Evolutionary conservation across 768 basidiomycete genomes (phyloP), one percentile per base, ranked within the genome.

Genomic region (Lentinus brumalis): DNA sequence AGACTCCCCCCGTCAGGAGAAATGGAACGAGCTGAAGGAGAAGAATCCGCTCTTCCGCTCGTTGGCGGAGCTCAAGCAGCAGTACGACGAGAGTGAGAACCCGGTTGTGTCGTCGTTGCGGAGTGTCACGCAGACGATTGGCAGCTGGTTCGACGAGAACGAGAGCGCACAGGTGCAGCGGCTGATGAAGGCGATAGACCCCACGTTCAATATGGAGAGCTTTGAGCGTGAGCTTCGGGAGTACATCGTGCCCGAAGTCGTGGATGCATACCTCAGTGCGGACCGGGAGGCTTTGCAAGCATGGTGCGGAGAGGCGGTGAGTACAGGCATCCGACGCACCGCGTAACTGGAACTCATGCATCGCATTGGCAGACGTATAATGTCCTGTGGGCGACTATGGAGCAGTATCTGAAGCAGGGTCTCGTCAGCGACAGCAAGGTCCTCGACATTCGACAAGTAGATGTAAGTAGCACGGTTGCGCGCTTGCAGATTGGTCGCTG

Each of bases 371-470:
- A 96, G 94, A 96, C 96, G 6, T 98, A 95, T 72, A 97, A 96
- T 66, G 94, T 98, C n/a, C 81, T 98, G 4, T 96, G 96, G 91
- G 96, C 96, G 7, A 96, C 95, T 7, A 92, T 99, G 86, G 94
- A 96, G 66, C 89, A 92, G 67, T 98, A 94, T 72, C 83, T 96
- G 51, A 83, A 85, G 40, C 94, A 96, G 70, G 95, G 96, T 2
- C 82, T 98, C 29, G 79, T 96, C 65, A 93, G 92, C 65, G 94
- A 96, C 70, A 94, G 92, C 74, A 94, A 93, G 70, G 91, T 97
- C 18, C 86, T 98, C 18, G 96, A 98, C 76, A 98, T 99, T 71
- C 91, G 94, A 58, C 90, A 96, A 78, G 95, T 99, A 44, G 97
- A 99, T 74, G 94, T 98, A 72, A 61, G 89, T 78, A 29, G 16